Evolutionary conservation across 306 rosid species (phyloP), one percentile per base, ranked within the genome.

Genomic region (Rosa multiflora): DNA sequence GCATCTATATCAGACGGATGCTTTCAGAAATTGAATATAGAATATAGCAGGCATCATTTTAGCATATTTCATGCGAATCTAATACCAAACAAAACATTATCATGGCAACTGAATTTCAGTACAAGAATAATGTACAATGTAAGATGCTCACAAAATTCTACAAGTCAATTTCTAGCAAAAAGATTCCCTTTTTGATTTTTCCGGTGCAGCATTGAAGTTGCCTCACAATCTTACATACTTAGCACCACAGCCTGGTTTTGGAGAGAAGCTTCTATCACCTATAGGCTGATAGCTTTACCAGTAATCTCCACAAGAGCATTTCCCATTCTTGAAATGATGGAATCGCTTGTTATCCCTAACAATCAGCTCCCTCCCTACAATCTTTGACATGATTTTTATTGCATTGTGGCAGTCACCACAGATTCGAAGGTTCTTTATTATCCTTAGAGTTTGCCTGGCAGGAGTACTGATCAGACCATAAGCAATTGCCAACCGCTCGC

Each of bases 401-500:
- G 99, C 99, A 68, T 91, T 92, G 79, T 94, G 99, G 82, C 97
- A 94, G 80, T 94, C 99, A 21, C 99, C 97, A 47, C 99, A 92
- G 58, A 92, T 92, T 14, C 95, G 90, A n/a, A 94, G 89, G 82
- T 94, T 94, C 91, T 94, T 94, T 69, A 94, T 94, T 72, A 94
- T 94, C 84, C 99, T 88, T 42, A 94, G 90, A n/a, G 97, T 92
- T 29, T 96, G 91, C 87, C 99, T 89, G 0, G 99, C 91, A 0
- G 97, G 99, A 67, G 99, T 94, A 83, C 99, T 91, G 73, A 94
- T 94, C 82, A 94, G 90, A 73, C 99, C 99, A 48, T 92, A 94
- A 76, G 97, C 97, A 82, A 94, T 91, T 0, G 99, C 99, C 79
- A 94, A 82, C 32, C 97, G 93, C 81, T 94, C 97, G 2, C 97